Conservation (phyloP, 2,329 filamentous ascomycete species). For the Nigrograna mackinnonii region DNA sequence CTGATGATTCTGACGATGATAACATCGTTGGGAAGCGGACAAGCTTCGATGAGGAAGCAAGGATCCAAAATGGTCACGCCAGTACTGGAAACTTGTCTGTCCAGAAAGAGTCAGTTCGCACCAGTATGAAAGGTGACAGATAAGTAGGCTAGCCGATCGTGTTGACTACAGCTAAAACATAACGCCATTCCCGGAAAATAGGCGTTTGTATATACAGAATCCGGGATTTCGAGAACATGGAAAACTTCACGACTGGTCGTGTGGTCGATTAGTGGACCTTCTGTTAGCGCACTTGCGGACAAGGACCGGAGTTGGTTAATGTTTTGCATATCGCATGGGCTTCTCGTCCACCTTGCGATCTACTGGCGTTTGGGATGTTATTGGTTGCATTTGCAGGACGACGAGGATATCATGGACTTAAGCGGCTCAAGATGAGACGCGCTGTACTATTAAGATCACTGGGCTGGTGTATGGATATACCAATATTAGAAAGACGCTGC, state of each 20-base stretch:
- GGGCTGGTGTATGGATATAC: no score
- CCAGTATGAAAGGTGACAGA: slow-evolving; percentile 18
- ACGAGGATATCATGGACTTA: no score
- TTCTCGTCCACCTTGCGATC: no score
- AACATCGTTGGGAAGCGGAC: slow-evolving; percentile 32
- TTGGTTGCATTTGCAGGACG: no score
- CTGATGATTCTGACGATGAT: slow-evolving; percentile 64
- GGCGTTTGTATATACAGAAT: slow-evolving; percentile 6
- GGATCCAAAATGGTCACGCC: slow-evolving; percentile 19
- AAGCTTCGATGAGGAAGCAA: slow-evolving; percentile 34
- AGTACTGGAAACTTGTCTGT: slow-evolving; percentile 28
- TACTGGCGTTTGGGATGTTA: no score
- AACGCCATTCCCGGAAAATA: slow-evolving; percentile 2
- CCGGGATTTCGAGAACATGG: background rate
- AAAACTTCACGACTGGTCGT: background rate
- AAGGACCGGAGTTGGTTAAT: no score
- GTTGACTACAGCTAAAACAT: background rate
- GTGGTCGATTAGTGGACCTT: no score
- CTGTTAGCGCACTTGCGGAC: no score
- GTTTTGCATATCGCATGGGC: no score
- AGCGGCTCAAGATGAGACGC: no score
- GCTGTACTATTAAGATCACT: no score
- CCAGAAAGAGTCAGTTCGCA: slow-evolving; percentile 30
- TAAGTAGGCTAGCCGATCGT: background rate
- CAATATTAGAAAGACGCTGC: no score